Percentiles rank a stretch among this genome's conserved stretches.
Conservation (phyloP, 2,329 filamentous ascomycete genomes). For the Ascochyta lentis region DNA sequence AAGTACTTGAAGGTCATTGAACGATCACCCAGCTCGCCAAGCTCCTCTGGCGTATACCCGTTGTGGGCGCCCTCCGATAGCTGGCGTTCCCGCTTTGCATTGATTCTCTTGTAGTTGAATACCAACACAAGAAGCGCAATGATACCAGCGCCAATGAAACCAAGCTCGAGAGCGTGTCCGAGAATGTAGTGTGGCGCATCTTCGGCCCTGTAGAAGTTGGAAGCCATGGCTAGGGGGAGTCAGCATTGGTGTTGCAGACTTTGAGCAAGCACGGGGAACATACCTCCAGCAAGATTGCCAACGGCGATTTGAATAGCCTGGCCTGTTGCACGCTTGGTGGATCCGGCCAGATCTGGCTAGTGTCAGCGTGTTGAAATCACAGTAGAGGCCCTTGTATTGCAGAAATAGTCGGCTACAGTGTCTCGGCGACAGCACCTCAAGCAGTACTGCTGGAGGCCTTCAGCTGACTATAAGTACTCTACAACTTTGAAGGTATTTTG, state of each 20-base stretch:
- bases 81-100: conserved; percentile 59
- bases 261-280: neutral
- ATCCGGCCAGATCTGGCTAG: conserved; percentile 58
- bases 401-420: too few relatives aligned
- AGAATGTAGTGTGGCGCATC: conserved; percentile 59
- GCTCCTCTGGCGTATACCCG: conserved; percentile 58
- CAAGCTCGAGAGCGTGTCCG: conserved; percentile 60
- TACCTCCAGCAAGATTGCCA: conserved; percentile 53
- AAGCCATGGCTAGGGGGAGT: conserved; percentile 64
- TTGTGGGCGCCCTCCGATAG: conserved; percentile 47
- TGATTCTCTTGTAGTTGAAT: conserved; percentile 63
- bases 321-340: conserved; percentile 59
- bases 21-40: conserved; percentile 66
- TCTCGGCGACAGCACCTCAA: too few relatives aligned
- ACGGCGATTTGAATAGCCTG: conserved; percentile 58
- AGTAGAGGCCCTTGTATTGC: too few relatives aligned
- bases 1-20: conserved; percentile 70
- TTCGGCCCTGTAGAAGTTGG: conserved; percentile 70
- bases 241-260: conserved; percentile 1
- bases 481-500: too few relatives aligned
- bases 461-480: too few relatives aligned
- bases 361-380: conserved; percentile 12
- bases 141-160: conserved; percentile 57
- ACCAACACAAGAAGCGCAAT: conserved; percentile 54
- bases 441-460: too few relatives aligned